Evolutionary conservation across 2,329 filamentous ascomycete genomes (phyloP).

Genomic region (Phialophora expanda): DNA sequence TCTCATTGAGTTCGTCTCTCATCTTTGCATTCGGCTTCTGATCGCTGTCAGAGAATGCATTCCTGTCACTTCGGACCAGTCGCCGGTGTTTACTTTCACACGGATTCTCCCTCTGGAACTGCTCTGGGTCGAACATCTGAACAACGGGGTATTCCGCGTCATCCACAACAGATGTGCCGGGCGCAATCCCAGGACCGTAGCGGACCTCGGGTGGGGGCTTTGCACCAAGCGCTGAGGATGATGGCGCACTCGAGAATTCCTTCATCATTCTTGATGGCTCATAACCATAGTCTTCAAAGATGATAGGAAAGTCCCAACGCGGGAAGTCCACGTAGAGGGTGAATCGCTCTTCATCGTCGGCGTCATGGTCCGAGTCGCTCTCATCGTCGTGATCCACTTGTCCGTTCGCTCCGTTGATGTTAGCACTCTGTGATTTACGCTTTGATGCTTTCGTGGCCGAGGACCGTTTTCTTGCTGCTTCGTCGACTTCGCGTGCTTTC

Average conservation of each 20-base stretch:
- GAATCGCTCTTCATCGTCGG: constrained; percentile 68
- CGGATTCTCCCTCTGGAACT: constrained; percentile 86
- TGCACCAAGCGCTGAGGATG: constrained; percentile 70
- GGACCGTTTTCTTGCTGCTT: constrained; percentile 64
- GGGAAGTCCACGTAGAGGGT: constrained; percentile 89
- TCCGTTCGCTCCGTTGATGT: constrained; percentile 42
- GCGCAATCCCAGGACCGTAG: constrained; percentile 86
- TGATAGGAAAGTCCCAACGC: constrained; percentile 91
- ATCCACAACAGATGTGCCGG: constrained; percentile 58
- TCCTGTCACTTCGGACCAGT: constrained; percentile 87
- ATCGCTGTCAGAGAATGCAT: constrained; percentile 92
- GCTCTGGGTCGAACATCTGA: constrained; percentile 90
- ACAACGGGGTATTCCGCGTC: constrained; percentile 66
- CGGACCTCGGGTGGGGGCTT: constrained; percentile 88
- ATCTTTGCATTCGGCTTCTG: constrained; percentile 95
- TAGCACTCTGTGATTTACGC: constrained; percentile 35
- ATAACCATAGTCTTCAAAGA: constrained; percentile 95
- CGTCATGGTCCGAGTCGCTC: constrained; percentile 46
- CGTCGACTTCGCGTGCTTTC: constrained; percentile 68
- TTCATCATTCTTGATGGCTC: constrained; percentile 80
- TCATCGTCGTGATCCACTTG: constrained; percentile 44
- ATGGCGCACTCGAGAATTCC: constrained; percentile 66
- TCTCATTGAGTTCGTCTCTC: constrained; percentile 86
- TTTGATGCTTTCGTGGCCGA: constrained; percentile 46
- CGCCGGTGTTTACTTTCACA: constrained; percentile 93